Conservation (phyloP, 2,329 filamentous ascomycete species). For the Cadophora luteo-olivacea region DNA sequence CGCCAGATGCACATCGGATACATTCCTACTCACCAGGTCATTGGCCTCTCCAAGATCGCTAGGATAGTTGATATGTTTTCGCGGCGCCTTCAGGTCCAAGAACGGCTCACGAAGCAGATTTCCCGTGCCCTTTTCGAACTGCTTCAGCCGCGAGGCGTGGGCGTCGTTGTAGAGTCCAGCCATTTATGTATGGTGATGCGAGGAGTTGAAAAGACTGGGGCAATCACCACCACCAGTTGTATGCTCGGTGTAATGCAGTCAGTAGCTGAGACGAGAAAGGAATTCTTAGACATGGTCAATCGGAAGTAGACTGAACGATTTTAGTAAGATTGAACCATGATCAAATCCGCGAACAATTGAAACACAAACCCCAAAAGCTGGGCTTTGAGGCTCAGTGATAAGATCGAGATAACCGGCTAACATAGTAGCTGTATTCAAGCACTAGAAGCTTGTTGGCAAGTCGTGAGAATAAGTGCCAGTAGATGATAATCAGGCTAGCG, state of each 20-base stretch:
- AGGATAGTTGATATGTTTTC: slow-evolving; percentile 96
- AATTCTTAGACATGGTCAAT: slow-evolving; percentile 64
- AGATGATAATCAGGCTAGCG: no score
- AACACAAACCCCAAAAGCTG: no score
- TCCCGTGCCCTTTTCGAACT: slow-evolving; percentile 89
- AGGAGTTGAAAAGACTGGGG: slow-evolving; percentile 72
- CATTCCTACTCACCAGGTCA: slow-evolving; percentile 85
- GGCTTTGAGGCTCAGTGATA: no score
- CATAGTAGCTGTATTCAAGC: no score
- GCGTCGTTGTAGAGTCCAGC: slow-evolving; percentile 92
- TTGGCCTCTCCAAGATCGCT: slow-evolving; percentile 91
- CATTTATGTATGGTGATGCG: slow-evolving; percentile 87
- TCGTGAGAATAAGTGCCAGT: no score
- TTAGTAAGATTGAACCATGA: slow-evolving; percentile 8
- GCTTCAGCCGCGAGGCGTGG: slow-evolving; percentile 87
- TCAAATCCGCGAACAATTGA: background rate
- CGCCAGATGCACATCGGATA: slow-evolving; percentile 94
- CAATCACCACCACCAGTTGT: slow-evolving; percentile 70
- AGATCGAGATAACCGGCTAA: no score
- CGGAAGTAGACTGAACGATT: slow-evolving; percentile 23
- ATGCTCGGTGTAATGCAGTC: slow-evolving; percentile 74
- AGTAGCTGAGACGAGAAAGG: slow-evolving; percentile 70
- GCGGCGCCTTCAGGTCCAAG: slow-evolving; percentile 89
- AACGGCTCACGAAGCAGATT: slow-evolving; percentile 91
- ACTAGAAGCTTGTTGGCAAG: no score